Evolutionary conservation across 1,284 basidiomycete genomes (phyloP).

Genomic region (Puccinia horiana): DNA sequence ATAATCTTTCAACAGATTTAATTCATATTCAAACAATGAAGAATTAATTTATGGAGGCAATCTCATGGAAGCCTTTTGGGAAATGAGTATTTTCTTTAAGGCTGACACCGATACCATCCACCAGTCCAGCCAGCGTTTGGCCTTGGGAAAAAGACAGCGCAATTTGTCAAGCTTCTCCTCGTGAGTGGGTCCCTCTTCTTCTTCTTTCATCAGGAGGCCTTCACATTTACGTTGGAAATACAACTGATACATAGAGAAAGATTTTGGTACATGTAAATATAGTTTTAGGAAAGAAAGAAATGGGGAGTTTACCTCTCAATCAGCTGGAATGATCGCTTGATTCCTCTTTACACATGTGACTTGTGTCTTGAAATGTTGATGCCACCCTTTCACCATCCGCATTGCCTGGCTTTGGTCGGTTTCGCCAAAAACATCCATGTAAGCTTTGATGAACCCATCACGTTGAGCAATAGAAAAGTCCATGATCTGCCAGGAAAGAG

Average conservation of each 20-base stretch:
- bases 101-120: background rate
- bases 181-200: background rate
- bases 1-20: no score
- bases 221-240: background rate
- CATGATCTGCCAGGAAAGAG: no score
- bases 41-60: no score
- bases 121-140: slow-evolving; percentile 16
- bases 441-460: no score
- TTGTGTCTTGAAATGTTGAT: background rate
- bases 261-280: background rate
- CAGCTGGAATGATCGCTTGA: background rate
- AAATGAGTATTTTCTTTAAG: no score
- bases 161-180: background rate
- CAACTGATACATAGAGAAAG: background rate
- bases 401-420: background rate
- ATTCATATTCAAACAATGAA: no score
- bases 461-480: no score
- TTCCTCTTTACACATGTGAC: background rate
- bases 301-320: background rate
- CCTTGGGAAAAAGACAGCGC: background rate
- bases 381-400: background rate
- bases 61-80: no score
- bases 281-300: background rate
- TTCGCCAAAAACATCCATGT: no score
- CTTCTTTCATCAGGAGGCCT: background rate